Percentiles rank a stretch among this genome's conserved stretches.
Conservation (phyloP, 2,329 filamentous ascomycete genomes). For the Stagonosporopsis rhizophila region DNA sequence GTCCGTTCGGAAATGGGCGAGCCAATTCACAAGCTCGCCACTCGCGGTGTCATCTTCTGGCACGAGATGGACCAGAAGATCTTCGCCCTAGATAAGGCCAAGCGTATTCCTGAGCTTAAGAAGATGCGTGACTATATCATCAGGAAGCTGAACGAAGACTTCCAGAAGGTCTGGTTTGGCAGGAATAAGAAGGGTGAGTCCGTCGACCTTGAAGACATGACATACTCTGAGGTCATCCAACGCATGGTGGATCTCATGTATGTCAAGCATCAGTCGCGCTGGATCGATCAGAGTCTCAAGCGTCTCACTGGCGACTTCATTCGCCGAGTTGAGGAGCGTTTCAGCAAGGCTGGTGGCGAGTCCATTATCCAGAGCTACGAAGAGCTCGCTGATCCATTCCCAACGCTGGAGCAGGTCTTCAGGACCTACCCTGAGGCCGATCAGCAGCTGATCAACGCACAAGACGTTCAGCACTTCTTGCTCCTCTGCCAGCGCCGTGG, state of each 20-base stretch:
- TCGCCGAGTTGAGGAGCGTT: slow-evolving; percentile 94
- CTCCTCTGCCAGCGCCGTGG: slow-evolving; percentile 87
- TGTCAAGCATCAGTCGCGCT: slow-evolving; percentile 53
- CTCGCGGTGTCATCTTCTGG: slow-evolving; percentile 95
- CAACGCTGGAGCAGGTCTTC: slow-evolving; percentile 78
- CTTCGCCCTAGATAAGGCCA: slow-evolving; percentile 90
- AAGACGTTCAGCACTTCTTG: slow-evolving; percentile 97
- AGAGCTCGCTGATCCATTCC: slow-evolving; percentile 83
- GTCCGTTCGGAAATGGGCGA: slow-evolving; percentile 99
- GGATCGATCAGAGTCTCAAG: slow-evolving; percentile 71
- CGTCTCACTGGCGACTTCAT: slow-evolving; percentile 94
- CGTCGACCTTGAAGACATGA: slow-evolving; percentile 58
- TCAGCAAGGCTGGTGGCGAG: slow-evolving; percentile 77
- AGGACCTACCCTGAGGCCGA: slow-evolving; percentile 85
- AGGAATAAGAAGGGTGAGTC: slow-evolving; percentile 52
- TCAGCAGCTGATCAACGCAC: slow-evolving; percentile 92
- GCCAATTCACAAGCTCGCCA: slow-evolving; percentile 98
- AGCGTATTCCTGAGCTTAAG: slow-evolving; percentile 52
- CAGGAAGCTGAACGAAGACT: slow-evolving; percentile 56
- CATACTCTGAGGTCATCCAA: slow-evolving; percentile 55
- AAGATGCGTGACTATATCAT: slow-evolving; percentile 57
- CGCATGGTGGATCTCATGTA: slow-evolving; percentile 58
- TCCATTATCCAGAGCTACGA: slow-evolving; percentile 90
- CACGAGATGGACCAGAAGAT: slow-evolving; percentile 99
- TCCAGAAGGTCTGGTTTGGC: slow-evolving; percentile 59